Evolutionary conservation across 257 asterid genomes (phyloP).

Genomic region (Plantago major): DNA sequence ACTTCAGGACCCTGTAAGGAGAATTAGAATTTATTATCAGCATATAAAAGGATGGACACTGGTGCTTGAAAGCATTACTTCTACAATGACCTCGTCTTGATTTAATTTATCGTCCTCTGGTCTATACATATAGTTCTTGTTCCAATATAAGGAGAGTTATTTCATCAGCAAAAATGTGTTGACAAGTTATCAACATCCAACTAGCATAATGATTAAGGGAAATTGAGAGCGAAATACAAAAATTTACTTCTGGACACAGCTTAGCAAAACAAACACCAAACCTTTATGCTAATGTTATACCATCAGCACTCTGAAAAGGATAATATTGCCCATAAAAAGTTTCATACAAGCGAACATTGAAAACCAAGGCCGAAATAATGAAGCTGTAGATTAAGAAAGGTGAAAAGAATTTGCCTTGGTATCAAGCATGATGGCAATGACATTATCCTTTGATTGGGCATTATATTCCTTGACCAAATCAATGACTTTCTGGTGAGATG

Average conservation of each 20-base stretch:
- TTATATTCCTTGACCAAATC: conserved; percentile 96
- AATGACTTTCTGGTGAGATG: conserved; percentile 94
- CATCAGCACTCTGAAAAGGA: not conserved
- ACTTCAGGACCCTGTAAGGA: conserved; percentile 97
- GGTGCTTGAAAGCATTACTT: not conserved
- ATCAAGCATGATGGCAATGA: conserved; percentile 97
- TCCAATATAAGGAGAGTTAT: too few species aligned
- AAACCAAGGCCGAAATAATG: not conserved
- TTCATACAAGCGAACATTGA: not conserved
- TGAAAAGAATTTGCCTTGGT: conserved; percentile 65
- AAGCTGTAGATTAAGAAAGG: not conserved
- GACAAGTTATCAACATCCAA: not conserved
- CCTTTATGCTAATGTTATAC: not conserved
- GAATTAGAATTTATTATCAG: conserved; percentile 9
- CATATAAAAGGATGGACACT: not conserved
- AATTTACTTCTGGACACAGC: not conserved
- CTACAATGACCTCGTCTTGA: not conserved
- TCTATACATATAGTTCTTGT: too few species aligned
- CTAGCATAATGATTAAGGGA: not conserved
- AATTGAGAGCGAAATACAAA: not conserved
- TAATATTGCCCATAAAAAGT: not conserved
- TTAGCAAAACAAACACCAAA: not conserved
- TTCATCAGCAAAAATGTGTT: too few species aligned
- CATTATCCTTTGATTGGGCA: conserved; percentile 83
- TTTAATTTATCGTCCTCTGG: not conserved